Evolutionary conservation across 2,329 filamentous ascomycete species (phyloP), one percentile per base, ranked within the genome.

Genomic region (Atkinsonella hypoxylon): DNA sequence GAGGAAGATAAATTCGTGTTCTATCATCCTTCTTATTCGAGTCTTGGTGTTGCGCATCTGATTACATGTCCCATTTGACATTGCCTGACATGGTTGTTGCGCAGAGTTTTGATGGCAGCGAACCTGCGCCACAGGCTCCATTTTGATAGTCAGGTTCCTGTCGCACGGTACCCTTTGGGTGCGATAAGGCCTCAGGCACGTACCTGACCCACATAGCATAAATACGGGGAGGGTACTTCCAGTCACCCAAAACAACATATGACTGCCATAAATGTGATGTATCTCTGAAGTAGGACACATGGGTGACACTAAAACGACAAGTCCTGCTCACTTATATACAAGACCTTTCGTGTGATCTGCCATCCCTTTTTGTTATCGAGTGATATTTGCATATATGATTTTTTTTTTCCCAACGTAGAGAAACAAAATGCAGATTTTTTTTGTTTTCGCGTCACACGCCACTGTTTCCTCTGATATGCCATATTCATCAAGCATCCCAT

Each of bases 401-500:
- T 22, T 13, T 26, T 13, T 12, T 18, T 17, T 18, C 9, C 26
- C 15, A 45, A 12, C 11, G 12, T 18, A 30, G 12, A n/a, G 12
- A n/a, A 32, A 13, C 8, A 43, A 20, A 26, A 31, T 13, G 26
- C 26, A 26, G 26, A 26, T 26, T 26, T 26, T 26, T 44, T 30
- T 39, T 32, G 26, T 26, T 44, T 30, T 39, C 41, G 26, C 32
- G 15, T 41, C 22, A 32, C 45, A 50, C 48, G 48, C 48, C 48
- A 40, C 40, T 45, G 9, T 32, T 40, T 20, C 34, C 34, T 17
- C 39, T 50, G 11, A 11, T 39, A 20, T 32, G 31, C 22, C 43
- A 10, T 40, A 30, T 4, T 4, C 26, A 15, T 12, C 17, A n/a
- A 22, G 11, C 22, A 39, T 26, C 22, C 13, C n/a, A 15, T 13